These are phyloP conservation scores for Sphagnum fallax DNA, from an alignment of 228 moss, liverwort and hornwort species.

Conservation along the genomic window DNA sequence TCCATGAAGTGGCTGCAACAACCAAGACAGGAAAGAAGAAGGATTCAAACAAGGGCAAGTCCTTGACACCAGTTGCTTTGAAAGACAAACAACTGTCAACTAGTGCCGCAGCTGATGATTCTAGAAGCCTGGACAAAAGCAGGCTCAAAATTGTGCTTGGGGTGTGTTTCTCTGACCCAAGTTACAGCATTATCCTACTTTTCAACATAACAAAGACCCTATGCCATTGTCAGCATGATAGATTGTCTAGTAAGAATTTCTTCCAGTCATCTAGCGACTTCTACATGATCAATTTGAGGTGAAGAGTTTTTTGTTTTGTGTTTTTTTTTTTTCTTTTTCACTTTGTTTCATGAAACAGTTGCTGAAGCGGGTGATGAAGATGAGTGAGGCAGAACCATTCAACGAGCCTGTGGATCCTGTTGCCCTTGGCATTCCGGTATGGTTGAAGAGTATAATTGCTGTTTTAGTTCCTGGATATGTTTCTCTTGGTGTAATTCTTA, in stretches of 20 bases:
- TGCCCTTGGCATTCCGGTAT: slow-evolving; percentile 75
- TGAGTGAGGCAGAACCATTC: slow-evolving; percentile 91
- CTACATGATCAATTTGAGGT: neutral
- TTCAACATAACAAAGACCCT: neutral
- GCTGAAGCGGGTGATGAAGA: slow-evolving; percentile 88
- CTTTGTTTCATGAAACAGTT: slow-evolving; percentile 33
- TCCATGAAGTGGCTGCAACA: slow-evolving; percentile 21
- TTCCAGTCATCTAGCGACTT: neutral
- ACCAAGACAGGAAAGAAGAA: slow-evolving; percentile 28
- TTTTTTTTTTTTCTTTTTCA: neutral
- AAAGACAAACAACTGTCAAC: slow-evolving; percentile 34
- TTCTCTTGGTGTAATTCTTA: too few relatives aligned
- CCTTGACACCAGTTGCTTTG: slow-evolving; percentile 5
- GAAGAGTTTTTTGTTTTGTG: neutral
- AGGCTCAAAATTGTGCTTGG: slow-evolving; percentile 55
- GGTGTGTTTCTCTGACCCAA: slow-evolving; percentile 15
- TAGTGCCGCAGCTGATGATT: slow-evolving; percentile 14
- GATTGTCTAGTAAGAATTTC: neutral
- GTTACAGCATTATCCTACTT: neutral
- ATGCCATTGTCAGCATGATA: neutral
- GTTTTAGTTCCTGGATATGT: too few relatives aligned
- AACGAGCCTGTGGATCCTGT: slow-evolving; percentile 87
- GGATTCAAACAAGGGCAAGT: slow-evolving; percentile 29
- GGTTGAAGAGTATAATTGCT: slow-evolving; percentile 4
- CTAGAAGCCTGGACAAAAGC: slow-evolving; percentile 27